Percentiles rank a stretch among this genome's conserved stretches.
Conservation (phyloP, 768 basidiomycete species). For the Pulveroboletus sp. region DNA sequence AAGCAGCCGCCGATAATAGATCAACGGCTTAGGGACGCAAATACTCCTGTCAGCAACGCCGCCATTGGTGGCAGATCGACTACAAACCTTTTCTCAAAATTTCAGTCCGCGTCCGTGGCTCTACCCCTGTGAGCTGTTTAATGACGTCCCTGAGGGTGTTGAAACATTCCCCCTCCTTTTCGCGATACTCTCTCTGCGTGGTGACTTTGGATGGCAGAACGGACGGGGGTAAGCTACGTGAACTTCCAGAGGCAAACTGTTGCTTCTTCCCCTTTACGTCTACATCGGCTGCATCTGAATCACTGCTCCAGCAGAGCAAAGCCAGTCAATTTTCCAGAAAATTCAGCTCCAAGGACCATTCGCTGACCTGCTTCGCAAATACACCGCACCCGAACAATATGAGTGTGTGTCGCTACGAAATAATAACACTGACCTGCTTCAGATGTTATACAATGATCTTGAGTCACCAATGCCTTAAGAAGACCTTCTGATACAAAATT, state of each 20-base stretch:
- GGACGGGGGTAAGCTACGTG: neutral
- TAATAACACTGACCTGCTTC: neutral
- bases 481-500: neutral
- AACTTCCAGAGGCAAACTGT: no score
- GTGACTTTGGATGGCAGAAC: conserved; percentile 11
- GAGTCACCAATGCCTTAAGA: neutral
- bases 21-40: conserved; percentile 5
- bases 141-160: conserved; percentile 18
- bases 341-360: no score
- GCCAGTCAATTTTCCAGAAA: no score
- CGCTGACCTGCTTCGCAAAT: neutral
- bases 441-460: neutral
- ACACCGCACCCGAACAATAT: neutral
- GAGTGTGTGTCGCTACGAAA: neutral
- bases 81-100: conserved; percentile 20
- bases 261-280: no score
- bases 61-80: neutral
- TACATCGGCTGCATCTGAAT: no score
- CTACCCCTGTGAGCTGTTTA: conserved; percentile 14
- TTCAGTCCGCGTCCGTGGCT: conserved; percentile 18
- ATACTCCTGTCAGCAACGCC: neutral
- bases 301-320: no score
- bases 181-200: conserved; percentile 20
- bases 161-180: conserved; percentile 22
- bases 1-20: conserved; percentile 5